These are phyloP conservation scores for Gleditsia sinensis DNA, from an alignment of 306 rosid genomes.

Conservation along the genomic window DNA sequence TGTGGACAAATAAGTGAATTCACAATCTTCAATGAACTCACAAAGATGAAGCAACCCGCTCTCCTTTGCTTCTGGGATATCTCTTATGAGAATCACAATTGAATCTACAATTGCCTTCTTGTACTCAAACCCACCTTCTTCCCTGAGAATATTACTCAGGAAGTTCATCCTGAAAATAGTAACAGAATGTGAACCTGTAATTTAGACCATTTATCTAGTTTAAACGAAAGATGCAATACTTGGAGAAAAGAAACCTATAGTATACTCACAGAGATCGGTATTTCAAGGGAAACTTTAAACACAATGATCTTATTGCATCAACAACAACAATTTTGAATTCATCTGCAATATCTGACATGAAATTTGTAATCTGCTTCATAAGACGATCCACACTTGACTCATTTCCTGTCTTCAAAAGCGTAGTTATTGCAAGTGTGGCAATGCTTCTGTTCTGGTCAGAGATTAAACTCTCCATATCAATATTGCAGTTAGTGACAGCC, in stretches of 20 bases:
- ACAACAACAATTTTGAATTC: constrained; percentile 98
- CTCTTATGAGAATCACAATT: constrained; percentile 93
- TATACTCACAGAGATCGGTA: constrained; percentile 89
- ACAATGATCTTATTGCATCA: constrained; percentile 94
- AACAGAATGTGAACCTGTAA: constrained; percentile 5
- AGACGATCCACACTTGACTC: constrained; percentile 97
- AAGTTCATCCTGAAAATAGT: constrained; percentile 81
- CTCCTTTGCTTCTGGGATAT: constrained; percentile 96
- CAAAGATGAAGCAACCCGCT: constrained; percentile 97
- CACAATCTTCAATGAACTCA: constrained; percentile 98
- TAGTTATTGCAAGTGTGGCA: constrained; percentile 98
- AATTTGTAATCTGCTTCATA: constrained; percentile 98
- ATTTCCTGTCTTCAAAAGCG: constrained; percentile 97
- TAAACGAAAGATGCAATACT: constrained; percentile 9
- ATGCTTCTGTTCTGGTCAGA: constrained; percentile 98
- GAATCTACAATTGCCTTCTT: constrained; percentile 98
- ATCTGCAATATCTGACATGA: constrained; percentile 98
- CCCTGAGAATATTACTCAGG: constrained; percentile 96
- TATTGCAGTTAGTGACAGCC: constrained; percentile 99
- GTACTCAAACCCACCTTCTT: constrained; percentile 99
- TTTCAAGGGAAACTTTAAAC: constrained; percentile 93
- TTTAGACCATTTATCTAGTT: constrained; percentile 25
- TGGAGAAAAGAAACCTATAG: constrained; percentile 4
- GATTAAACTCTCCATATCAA: constrained; percentile 96
- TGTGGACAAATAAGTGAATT: constrained; percentile 96